Base-by-base conservation (phyloP, 306 rosid species). In the Erythrophleum fordii region DNA sequence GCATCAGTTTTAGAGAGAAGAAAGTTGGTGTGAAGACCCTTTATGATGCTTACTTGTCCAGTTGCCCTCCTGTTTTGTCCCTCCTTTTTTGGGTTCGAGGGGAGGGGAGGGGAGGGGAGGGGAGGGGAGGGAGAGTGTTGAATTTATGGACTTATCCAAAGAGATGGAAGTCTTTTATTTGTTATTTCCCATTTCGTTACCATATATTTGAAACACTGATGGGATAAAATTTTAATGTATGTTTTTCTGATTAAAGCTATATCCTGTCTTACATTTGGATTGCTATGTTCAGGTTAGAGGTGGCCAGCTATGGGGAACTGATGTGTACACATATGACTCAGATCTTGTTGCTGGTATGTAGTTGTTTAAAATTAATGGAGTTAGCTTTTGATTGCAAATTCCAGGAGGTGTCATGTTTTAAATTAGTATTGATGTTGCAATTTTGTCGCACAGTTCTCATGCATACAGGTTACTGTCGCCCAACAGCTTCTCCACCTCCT, bases 401-500 rank as follows among this genome's bases (percentile, higher is more conserved):
- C 64, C 22, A 20, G 67, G 58, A 49, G 66, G 34, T 76, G 37
- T 76, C 59, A 37, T 66, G 69, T 45, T 52, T 51, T 61, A 75
- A 79, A 66, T 49, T 29, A 74, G 52, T 69, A 69, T 87, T 81
- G 73, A 87, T 82, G 55, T 87, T 73, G 60, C 48, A 65, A 44
- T 73, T 76, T 72, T 80, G 85, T 80, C 70, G 84, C 79, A 37
- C 86, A 95, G 99, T 93, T 86, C 97, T 95, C 77, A 95, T 93
- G 99, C 99, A 95, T 78, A 95, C 99, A 7, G 99, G 99, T 61
- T 95, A 95, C 79, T 95, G 97, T 83, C 97, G 97, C 20, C 99
- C 97, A 46, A 92, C 99, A 46, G 93, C 97, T 70, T 95, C 99
- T 73, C 95, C 89, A 60, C 99, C 99, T 79, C 97, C 94, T 59